Percentiles rank a stretch among this genome's conserved stretches.
These are phyloP conservation scores for Candida railenensis DNA, from an alignment of 805 yeast species.

Conservation along the genomic window DNA sequence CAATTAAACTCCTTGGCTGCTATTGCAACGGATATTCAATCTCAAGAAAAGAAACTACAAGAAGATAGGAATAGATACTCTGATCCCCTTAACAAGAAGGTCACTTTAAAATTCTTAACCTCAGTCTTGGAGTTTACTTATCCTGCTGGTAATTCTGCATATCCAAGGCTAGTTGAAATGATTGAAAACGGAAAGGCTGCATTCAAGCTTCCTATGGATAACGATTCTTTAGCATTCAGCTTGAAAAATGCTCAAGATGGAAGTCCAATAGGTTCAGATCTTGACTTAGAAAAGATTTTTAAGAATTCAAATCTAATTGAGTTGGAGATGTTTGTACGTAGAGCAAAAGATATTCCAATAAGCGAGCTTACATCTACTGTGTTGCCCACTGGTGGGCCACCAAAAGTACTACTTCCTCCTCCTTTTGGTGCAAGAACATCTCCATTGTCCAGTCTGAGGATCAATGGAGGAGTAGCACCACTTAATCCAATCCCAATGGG, in stretches of 20 bases:
- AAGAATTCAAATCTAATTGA: conserved; percentile 28
- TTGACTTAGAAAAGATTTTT: conserved; percentile 40
- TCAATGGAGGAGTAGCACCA: conserved; percentile 9
- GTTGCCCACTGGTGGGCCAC: conserved; percentile 16
- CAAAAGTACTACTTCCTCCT: conserved; percentile 34
- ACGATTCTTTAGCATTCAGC: conserved; percentile 15
- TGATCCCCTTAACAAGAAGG: conserved; percentile 19
- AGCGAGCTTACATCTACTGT: conserved; percentile 35
- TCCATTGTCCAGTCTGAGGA: conserved; percentile 6
- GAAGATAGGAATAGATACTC: neutral
- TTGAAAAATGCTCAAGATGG: conserved; percentile 26
- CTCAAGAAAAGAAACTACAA: conserved; percentile 9
- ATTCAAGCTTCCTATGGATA: conserved; percentile 41
- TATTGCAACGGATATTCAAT: conserved; percentile 28
- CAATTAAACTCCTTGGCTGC: conserved; percentile 33
- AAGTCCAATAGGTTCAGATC: conserved; percentile 27
- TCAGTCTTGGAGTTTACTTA: conserved; percentile 63
- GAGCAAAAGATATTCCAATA: conserved; percentile 33
- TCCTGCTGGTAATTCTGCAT: conserved; percentile 63
- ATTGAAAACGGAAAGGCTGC: conserved; percentile 73
- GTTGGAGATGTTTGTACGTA: conserved; percentile 36
- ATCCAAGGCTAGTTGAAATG: conserved; percentile 80
- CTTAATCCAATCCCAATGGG: conserved; percentile 8
- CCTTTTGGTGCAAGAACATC: conserved; percentile 20
- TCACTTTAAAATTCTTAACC: conserved; percentile 49